Evolutionary conservation across 192 early-diverging fungal species (phyloP), one percentile per base, ranked within the genome.

Genomic region (Umbelopsis vinacea): DNA sequence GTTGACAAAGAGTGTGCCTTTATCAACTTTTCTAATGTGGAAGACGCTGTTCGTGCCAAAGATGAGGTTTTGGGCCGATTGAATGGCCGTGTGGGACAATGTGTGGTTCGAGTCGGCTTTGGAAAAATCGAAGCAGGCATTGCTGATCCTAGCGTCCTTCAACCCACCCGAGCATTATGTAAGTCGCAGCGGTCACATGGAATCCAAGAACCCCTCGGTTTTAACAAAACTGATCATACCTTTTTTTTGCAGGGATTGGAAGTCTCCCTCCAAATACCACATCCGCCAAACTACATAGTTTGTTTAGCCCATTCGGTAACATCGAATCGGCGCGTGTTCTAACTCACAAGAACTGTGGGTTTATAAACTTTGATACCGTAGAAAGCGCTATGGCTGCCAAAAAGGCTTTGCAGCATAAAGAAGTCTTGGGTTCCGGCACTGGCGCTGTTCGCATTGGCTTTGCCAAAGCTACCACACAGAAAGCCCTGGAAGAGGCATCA

Each of bases 1-100:
- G 88, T 91, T 2, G 97, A 99, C 73, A 95, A 95, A 80, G 95
- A 99, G 71, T 97, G 97, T 67, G 97, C 94, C 23, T 99, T 97
- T 79, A 89, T 99, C 67, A 99, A 96, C 74, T 97, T 92, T 76
- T 74, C 85, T 46, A 84, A 89, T 14, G 81, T 93, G 9, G 97
- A 96, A 69, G 94, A 97, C 76, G 97, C 97, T 21, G 77, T 96
- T 40, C 74, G 84, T 26, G 97, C 96, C 12, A 87, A 89, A 68
- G 92, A 94, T 45, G 91, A 91, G 52, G 91, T 99, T 85, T 87
- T 94, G 66, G 83, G 85, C 10, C 70, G 79, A 26, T 77, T 82
- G 63, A 94, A 91, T 8, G 90, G 91, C 5, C 84, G 93, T 7
- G 88, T 99, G 55, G 95, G 94, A 57, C 89, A 84, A 78, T 87